Conservation (phyloP, 352 stramenopile genomes). For the Phytophthora pseudosyringae region DNA sequence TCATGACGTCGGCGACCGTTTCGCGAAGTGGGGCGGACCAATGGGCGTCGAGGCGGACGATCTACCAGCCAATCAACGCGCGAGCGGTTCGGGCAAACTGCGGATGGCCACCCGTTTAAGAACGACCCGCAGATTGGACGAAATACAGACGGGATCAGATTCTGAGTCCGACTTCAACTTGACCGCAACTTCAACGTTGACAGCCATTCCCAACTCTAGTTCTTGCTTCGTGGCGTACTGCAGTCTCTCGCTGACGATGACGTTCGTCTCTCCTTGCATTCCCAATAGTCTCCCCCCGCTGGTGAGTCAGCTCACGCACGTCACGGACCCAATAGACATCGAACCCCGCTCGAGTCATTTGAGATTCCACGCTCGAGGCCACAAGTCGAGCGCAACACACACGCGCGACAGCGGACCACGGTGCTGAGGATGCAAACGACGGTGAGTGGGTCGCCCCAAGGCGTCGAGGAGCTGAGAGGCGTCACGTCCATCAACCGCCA, state of each 20-base stretch:
- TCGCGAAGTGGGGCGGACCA: conserved; percentile 18
- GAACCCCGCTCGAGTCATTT: no score
- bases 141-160: conserved; percentile 8
- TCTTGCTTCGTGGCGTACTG: no score
- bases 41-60: conserved; percentile 7
- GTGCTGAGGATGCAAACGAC: not conserved
- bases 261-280: no score
- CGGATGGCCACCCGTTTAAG: conserved; percentile 17
- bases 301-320: no score
- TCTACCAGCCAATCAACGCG: conserved; percentile 18
- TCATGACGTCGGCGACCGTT: conserved; percentile 21
- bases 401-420: no score
- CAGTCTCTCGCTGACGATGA: no score
- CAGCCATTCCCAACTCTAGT: no score
- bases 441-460: not conserved
- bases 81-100: conserved; percentile 11
- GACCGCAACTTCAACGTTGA: not conserved
- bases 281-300: no score
- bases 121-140: not conserved
- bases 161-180: conserved; percentile 19
- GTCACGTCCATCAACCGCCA: not conserved
- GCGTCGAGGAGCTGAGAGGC: not conserved
- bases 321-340: no score
- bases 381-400: not conserved
- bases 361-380: no score